Conservation (phyloP, 2,329 filamentous ascomycete species). For the Colletotrichum brevisporum region DNA sequence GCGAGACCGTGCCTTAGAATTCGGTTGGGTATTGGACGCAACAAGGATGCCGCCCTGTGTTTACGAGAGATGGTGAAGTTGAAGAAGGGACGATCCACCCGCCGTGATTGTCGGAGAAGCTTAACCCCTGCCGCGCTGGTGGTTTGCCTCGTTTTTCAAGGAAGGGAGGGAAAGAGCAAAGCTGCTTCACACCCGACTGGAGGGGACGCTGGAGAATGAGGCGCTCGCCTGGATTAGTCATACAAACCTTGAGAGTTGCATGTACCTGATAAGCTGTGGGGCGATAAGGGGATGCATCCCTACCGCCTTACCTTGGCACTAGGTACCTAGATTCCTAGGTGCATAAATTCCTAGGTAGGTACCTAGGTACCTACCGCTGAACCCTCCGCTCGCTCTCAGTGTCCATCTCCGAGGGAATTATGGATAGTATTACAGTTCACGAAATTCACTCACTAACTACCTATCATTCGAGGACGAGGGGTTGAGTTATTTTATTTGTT, state of each 20-base stretch:
- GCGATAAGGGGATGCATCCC: conserved; percentile 4
- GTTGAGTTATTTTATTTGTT: too few relatives aligned
- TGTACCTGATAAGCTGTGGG: background rate
- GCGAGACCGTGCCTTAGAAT: conserved; percentile 35
- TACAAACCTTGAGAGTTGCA: too few relatives aligned
- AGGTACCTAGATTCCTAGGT: background rate
- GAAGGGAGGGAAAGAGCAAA: background rate
- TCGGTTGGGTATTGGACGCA: conserved; percentile 14
- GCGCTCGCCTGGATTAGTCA: conserved; percentile 21
- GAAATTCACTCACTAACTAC: background rate
- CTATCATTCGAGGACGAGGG: background rate
- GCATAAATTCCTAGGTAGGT: background rate
- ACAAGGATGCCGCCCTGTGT: conserved; percentile 18
- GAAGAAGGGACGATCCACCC: conserved; percentile 31
- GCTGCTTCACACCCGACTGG: background rate
- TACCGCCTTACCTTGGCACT: background rate
- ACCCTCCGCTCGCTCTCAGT: background rate
- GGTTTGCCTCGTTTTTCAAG: conserved; percentile 19
- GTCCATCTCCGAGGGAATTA: background rate
- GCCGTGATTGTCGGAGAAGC: conserved; percentile 15
- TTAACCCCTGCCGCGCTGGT: conserved; percentile 24
- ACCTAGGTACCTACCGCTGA: background rate
- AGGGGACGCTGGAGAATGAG: background rate
- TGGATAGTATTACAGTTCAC: background rate
- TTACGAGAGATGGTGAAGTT: conserved; percentile 17